These are phyloP conservation scores for Cercospora sojina DNA, from an alignment of 2,329 filamentous ascomycete species.

Conservation along the genomic window DNA sequence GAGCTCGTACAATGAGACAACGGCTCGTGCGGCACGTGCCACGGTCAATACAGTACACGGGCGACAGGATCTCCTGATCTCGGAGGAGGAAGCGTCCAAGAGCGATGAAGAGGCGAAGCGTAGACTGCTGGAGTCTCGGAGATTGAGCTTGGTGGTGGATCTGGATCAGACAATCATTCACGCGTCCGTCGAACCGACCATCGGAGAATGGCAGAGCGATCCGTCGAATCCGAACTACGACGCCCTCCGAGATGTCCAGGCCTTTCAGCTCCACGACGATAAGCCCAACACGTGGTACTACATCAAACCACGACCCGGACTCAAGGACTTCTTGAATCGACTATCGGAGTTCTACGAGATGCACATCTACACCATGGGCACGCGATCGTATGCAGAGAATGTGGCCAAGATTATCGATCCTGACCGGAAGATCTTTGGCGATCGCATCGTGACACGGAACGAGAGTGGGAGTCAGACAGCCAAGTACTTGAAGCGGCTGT, in stretches of 20 bases:
- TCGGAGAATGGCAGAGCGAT: constrained; percentile 93
- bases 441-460: constrained; percentile 92
- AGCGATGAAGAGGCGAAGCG: constrained; percentile 85
- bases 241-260: constrained; percentile 81
- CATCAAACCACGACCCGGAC: constrained; percentile 90
- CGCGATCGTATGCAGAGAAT: constrained; percentile 87
- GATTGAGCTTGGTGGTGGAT: constrained; percentile 92
- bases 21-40: constrained; percentile 77
- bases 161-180: constrained; percentile 98
- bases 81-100: constrained; percentile 72
- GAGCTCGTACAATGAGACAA: constrained; percentile 73
- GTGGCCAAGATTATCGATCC: constrained; percentile 94
- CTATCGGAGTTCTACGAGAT: constrained; percentile 84
- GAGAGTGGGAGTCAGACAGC: constrained; percentile 91
- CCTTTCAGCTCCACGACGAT: constrained; percentile 87
- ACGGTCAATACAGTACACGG: constrained; percentile 95
- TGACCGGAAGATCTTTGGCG: constrained; percentile 82
- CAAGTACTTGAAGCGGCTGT: constrained; percentile 86
- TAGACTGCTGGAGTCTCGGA: constrained; percentile 74
- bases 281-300: constrained; percentile 91
- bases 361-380: constrained; percentile 99
- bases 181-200: constrained; percentile 92
- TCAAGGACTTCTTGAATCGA: constrained; percentile 74
- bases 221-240: constrained; percentile 85
- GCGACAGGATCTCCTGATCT: constrained; percentile 82